Percentiles rank a stretch among this genome's conserved stretches.
Conservation (phyloP, 148 eudicot genomes). For the Camellia lanceoleosa region DNA sequence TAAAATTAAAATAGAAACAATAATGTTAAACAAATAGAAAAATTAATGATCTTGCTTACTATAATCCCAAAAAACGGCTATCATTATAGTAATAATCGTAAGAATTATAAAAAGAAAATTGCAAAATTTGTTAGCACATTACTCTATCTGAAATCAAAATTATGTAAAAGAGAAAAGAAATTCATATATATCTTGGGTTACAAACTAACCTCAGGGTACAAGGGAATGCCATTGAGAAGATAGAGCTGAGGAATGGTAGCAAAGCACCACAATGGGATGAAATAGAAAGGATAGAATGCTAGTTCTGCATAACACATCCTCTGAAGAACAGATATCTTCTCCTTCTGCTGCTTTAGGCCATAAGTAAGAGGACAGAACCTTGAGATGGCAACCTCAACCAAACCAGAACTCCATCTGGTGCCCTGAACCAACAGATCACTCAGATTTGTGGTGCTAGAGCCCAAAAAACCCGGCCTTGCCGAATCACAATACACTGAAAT, state of each 20-base stretch:
- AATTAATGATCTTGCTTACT: too few species aligned
- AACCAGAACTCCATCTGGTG: slow-evolving; percentile 54
- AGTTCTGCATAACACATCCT: slow-evolving; percentile 37
- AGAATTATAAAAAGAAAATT: too few species aligned
- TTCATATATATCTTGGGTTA: neutral
- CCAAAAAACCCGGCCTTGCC: slow-evolving; percentile 49
- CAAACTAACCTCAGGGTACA: slow-evolving; percentile 54
- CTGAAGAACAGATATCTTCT: slow-evolving; percentile 28
- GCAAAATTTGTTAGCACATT: too few species aligned
- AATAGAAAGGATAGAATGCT: slow-evolving; percentile 28
- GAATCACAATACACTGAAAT: slow-evolving; percentile 60
- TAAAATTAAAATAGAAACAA: too few species aligned
- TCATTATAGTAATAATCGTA: too few species aligned
- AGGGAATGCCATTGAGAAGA: slow-evolving; percentile 48
- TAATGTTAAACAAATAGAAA: too few species aligned
- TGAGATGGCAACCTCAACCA: slow-evolving; percentile 44
- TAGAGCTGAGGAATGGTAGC: slow-evolving; percentile 63
- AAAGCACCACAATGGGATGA: slow-evolving; percentile 27
- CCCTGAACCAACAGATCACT: slow-evolving; percentile 48
- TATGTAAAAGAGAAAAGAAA: neutral
- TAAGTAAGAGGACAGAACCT: slow-evolving; percentile 47
- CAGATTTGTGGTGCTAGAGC: slow-evolving; percentile 47
- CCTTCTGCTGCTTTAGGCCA: slow-evolving; percentile 14
- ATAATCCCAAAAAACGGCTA: too few species aligned
- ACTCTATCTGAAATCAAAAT: too few species aligned